A percentile compares a stretch with the other conserved stretches of the same genome.
Evolutionary conservation across 2,329 filamentous ascomycete genomes (phyloP).

Genomic region (Sclerotinia glacialis): DNA sequence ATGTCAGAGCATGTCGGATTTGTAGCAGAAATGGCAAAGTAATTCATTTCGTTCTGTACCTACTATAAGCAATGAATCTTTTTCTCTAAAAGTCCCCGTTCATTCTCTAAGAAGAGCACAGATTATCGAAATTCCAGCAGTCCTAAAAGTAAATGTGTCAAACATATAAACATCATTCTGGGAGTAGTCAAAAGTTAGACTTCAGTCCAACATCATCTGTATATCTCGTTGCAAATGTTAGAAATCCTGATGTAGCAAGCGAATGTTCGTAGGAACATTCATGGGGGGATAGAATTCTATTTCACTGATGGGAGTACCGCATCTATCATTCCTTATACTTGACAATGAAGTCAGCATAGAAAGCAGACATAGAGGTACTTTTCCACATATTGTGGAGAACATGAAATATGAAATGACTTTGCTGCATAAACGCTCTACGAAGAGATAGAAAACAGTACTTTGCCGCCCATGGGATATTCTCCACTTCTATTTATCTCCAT

Average conservation of each 20-base stretch:
- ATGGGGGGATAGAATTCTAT: background rate
- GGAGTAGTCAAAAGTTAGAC: background rate
- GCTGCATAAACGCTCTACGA: too few relatives aligned
- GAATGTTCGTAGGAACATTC: background rate
- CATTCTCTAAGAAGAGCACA: background rate
- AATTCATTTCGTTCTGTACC: background rate
- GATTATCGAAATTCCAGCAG: background rate
- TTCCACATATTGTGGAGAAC: too few relatives aligned
- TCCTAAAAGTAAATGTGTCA: background rate
- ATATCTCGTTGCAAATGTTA: background rate
- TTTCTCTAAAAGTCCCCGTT: background rate
- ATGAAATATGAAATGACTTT: too few relatives aligned
- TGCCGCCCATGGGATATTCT: too few relatives aligned
- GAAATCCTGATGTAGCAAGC: background rate
- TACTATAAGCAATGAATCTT: background rate
- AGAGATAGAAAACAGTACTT: too few relatives aligned
- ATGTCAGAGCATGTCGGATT: background rate
- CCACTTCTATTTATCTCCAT: too few relatives aligned
- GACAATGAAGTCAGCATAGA: too few relatives aligned
- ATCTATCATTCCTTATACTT: background rate
- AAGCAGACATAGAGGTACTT: too few relatives aligned
- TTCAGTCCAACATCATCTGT: background rate
- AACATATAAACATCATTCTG: background rate
- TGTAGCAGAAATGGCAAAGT: background rate
- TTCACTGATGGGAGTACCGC: background rate